Evolutionary conservation across 805 yeast species (phyloP).

Genomic region (Myxozyma geophila): DNA sequence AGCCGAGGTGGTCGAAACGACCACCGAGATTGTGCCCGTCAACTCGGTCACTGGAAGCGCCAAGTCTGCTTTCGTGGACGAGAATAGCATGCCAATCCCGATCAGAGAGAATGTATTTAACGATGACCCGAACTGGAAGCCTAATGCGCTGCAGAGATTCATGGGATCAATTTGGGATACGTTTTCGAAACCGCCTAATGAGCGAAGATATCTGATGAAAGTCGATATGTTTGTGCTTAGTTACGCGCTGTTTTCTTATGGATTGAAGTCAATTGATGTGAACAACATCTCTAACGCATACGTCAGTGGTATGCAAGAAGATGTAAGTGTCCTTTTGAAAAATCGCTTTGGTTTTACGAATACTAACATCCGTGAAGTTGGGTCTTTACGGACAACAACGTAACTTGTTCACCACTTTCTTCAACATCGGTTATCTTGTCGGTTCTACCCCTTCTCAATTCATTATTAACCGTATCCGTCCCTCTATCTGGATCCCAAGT

Average conservation of each 20-base stretch:
- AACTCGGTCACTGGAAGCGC: background rate
- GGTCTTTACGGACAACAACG: slow-evolving; percentile 64
- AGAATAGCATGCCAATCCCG: slow-evolving; percentile 3
- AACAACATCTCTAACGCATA: slow-evolving; percentile 67
- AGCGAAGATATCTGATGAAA: slow-evolving; percentile 44
- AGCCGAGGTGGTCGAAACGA: slow-evolving; percentile 1
- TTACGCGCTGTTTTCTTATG: slow-evolving; percentile 47
- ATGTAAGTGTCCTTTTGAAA: slow-evolving; percentile 41
- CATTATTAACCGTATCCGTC: slow-evolving; percentile 23
- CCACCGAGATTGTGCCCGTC: background rate
- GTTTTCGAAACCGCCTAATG: slow-evolving; percentile 38
- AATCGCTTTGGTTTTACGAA: background rate
- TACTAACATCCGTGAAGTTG: slow-evolving; percentile 37
- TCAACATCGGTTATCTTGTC: slow-evolving; percentile 27
- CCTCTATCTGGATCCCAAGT: slow-evolving; percentile 25
- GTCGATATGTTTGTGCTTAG: slow-evolving; percentile 44
- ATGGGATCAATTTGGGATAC: slow-evolving; percentile 30
- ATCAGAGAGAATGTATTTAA: slow-evolving; percentile 19
- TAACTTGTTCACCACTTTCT: slow-evolving; percentile 47
- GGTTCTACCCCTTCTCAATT: slow-evolving; percentile 25
- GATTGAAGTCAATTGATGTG: slow-evolving; percentile 61
- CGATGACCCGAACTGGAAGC: slow-evolving; percentile 26
- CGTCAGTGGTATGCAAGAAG: slow-evolving; percentile 66
- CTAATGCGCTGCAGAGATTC: slow-evolving; percentile 1
- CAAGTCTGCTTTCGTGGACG: slow-evolving; percentile 10